Base-by-base conservation (phyloP, 257 asterid species). In the Nicotiana knightiana region DNA sequence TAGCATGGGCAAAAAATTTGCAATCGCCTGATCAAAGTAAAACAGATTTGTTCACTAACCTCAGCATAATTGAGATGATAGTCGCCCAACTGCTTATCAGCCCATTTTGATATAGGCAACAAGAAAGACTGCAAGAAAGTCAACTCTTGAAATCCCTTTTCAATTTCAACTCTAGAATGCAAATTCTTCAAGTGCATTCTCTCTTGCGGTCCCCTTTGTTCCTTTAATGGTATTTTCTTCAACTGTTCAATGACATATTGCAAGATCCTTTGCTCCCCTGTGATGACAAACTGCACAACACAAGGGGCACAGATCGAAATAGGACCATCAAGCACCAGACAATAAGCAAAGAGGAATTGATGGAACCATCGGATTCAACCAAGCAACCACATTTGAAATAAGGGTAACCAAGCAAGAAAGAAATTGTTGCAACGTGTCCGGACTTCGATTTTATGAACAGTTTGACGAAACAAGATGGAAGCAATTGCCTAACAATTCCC, bases 161-260 rank as follows among this genome's bases (percentile, higher is more conserved):
- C 97, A 78, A 81, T 88, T 88, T 92, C 96, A 83, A 96, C 89
- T 89, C 92, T 91, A 84, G 95, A 90, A 81, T 89, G 89, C 91
- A 94, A 87, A 90, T 93, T 96, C 88, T 92, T 96, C 90, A 96
- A 91, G 88, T 94, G 99, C 87, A 91, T 77, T 85, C 93, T 92
- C 87, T 96, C 99, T 84, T 94, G 97, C 77, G 94, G 92, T 68
- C 99, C 99, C 82, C 97, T 89, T 86, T 96, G 98, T 87, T 96
- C 99, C 94, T 92, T 96, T 70, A 93, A 77, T 55, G 99, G 98
- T 85, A 96, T 91, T 89, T 89, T 96, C 88, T 93, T 96, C 90
- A 96, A 90, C 86, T 93, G 97, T 28, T 89, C 89, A 78, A 96
- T 92, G 83, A 97, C 93, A 90, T 89, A 91, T 85, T 85, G 93